These are phyloP conservation scores for Wickerhamomyces mucosus DNA, from an alignment of 805 yeast species.

Conservation along the genomic window DNA sequence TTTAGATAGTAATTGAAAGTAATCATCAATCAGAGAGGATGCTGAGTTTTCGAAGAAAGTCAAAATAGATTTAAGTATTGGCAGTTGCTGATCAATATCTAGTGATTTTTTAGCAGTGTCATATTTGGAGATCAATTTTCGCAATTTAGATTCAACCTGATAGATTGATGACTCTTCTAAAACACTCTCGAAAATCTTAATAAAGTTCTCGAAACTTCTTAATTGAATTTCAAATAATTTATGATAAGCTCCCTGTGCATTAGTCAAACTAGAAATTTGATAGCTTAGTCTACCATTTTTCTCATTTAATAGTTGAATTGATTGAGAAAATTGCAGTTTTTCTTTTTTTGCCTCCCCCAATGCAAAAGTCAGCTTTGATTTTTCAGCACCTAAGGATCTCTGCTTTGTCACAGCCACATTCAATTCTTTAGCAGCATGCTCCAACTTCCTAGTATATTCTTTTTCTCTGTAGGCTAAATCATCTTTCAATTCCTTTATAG, in stretches of 20 bases:
- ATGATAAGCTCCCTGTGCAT: conserved; percentile 32
- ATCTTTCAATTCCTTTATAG: conserved; percentile 15
- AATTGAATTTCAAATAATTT: conserved; percentile 33
- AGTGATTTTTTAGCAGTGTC: no score
- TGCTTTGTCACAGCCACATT: conserved; percentile 34
- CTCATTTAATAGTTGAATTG: conserved; percentile 29
- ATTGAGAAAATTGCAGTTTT: conserved; percentile 25
- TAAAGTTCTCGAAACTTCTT: conserved; percentile 38
- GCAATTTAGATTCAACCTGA: conserved; percentile 48
- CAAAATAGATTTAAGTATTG: conserved; percentile 33
- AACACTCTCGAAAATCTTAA: conserved; percentile 40
- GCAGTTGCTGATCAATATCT: conserved; percentile 20
- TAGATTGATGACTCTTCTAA: conserved; percentile 48
- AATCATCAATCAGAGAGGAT: conserved; percentile 48
- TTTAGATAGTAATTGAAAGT: conserved; percentile 26
- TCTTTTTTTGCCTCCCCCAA: conserved; percentile 31
- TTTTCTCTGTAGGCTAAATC: conserved; percentile 23
- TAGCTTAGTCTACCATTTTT: conserved; percentile 23
- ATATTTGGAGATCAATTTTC: conserved; percentile 27
- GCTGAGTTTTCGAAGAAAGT: conserved; percentile 53
- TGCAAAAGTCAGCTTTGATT: conserved; percentile 30
- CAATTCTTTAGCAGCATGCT: conserved; percentile 29
- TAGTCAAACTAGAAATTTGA: conserved; percentile 16
- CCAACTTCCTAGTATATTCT: conserved; percentile 20
- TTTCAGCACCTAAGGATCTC: conserved; percentile 33